Evolutionary conservation across 768 basidiomycete species (phyloP), one percentile per base, ranked within the genome.

Genomic region (Crucibulum laeve): DNA sequence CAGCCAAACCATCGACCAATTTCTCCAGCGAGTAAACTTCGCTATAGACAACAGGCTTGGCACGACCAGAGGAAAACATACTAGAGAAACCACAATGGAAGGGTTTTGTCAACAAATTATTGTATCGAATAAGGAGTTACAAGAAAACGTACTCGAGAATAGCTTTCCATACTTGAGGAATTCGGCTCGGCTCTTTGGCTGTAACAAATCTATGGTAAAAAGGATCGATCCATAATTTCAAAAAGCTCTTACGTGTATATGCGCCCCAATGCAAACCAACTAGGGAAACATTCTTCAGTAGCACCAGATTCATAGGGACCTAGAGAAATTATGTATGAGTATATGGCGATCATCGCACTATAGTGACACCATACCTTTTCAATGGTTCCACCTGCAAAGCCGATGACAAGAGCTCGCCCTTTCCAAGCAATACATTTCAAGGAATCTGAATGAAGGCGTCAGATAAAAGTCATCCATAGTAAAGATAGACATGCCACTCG

Each of bases 361-460:
- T 19, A 22, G 11, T 18, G 22, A 19, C 17, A 17, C 17, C 38
- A 11, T 25, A 87, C 85, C 71, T 91, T 89, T 62, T 93, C 91
- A 43, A 95, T 91, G 10, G 72, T 63, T 3, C 90, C 90, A 5
- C 76, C 87, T 3, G 87, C 91, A 61, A 94, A 98, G 4, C 95
- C 96, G 40, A 99, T 84, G n/a, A 98, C 87, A 8, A 99, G 55
- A 1, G 87, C 84, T 11, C 95, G 79, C 1, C 94, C 92, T 60
- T 94, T 93, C 84, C 94, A 97, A 0, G 87, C 88, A 44, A 93
- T 89, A 59, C 92, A 95, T 59, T 94, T 98, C 44, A 97, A 58
- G 37, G 77, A 85, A 59, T 91, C 92, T 89, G 35, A 10, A 15
- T 17, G 38, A 25, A 14, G 22, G 1, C 32, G 43, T 38, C 5